Evolutionary conservation across 768 basidiomycete genomes (phyloP).

Genomic region (Suillus decipiens): DNA sequence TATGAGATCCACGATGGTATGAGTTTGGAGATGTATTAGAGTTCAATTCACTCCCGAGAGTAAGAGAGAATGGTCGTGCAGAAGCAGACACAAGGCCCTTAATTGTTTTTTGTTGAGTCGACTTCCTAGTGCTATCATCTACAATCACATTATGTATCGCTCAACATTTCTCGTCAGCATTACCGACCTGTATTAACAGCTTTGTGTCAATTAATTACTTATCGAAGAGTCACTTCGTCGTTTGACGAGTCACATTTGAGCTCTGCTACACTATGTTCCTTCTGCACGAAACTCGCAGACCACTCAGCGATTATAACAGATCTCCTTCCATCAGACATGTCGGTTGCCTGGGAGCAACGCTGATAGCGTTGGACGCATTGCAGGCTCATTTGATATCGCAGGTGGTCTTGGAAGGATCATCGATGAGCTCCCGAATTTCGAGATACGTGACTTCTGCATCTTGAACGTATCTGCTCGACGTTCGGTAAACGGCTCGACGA

Average conservation of each 20-base stretch:
- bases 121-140: slow-evolving; percentile 1
- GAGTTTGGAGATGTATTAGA: slow-evolving; percentile 90
- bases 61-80: not conserved
- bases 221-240: not conserved
- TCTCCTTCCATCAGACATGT: not conserved
- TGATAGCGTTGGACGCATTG: not conserved
- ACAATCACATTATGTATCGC: not conserved
- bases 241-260: not conserved
- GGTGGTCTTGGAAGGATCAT: slow-evolving; percentile 3
- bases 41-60: not conserved
- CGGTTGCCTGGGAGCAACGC: not conserved
- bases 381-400: not conserved
- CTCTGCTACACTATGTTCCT: not conserved
- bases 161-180: not conserved
- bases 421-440: not conserved
- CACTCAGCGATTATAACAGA: slow-evolving; percentile 14
- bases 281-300: slow-evolving; percentile 3
- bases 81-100: not conserved
- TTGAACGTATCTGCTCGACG: slow-evolving; percentile 18
- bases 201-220: not conserved
- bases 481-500: slow-evolving; percentile 27
- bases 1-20: slow-evolving; percentile 94
- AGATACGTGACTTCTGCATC: slow-evolving; percentile 18
- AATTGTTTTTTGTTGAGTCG: slow-evolving; percentile 1
- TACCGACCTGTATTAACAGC: slow-evolving; percentile 2